Base-by-base conservation (phyloP, 83 land plant species). In the Picea mariana region DNA sequence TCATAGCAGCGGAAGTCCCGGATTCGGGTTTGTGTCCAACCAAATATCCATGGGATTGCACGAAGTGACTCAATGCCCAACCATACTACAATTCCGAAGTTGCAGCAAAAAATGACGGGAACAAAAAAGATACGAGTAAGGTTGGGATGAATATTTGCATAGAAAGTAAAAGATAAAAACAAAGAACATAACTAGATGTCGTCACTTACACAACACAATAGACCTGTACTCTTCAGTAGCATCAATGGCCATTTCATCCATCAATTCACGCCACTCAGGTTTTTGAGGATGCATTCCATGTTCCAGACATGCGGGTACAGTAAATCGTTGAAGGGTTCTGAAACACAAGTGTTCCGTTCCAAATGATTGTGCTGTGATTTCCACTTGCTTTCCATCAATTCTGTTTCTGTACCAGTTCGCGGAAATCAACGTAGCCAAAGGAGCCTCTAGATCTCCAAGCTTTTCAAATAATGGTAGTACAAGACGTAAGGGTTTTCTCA, bases 31-130 rank as follows among this genome's bases (percentile, higher is more conserved):
- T 90, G 92, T 2, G 93, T 94, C 93, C 95, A 94, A 17, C 95
- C 93, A 84, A 94, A 94, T 23, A 92, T 90, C 91, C 95, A 94
- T 79, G 96, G 96, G 26, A 94, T 92, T 15, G 96, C 95, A 65
- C 96, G 93, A 7, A 94, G 91, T 27, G 91, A 90, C 61, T 92
- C 95, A 20, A 92, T 92, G n/a, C 96, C 95, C 97, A 90, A 38
- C 97, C 95, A 85, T 94, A 94, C 79, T 94, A 95, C 67, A 85
- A 47, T 80, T 92, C 97, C 27, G 93, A 95, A 63, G 96, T 94
- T 82, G 96, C 95, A 6, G 7, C 5, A 42, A 42, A 5, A 0
- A 42, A 42, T 42, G 47, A 6, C 47, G 47, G 34, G 34, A 34
- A 34, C 34, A 2, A 1, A 34, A 34, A 34, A 34, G 6, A 42